Base-by-base conservation (phyloP, 2,329 filamentous ascomycete genomes). In the Exophiala alcalophila region DNA sequence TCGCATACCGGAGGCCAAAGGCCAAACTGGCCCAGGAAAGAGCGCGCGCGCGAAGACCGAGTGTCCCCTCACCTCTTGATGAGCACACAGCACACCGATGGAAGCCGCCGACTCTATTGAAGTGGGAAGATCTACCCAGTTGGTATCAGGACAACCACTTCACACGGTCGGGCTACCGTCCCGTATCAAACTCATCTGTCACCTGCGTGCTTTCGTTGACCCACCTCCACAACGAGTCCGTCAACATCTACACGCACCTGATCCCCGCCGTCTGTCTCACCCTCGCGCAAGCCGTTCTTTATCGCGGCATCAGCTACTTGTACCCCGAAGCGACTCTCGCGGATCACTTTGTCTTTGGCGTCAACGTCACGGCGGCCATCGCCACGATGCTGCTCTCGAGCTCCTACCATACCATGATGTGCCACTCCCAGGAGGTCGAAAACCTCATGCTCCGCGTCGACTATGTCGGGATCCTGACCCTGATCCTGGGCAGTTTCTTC, bases 191-290 rank as follows among this genome's bases (percentile, higher is more conserved):
- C 29, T 72, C 69, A 0, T 53, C 54, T 10, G 38, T 32, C 2
- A 51, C 44, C 5, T 74, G 63, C 47, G 53, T 73, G 38, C 40
- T 52, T 11, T 73, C 69, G 50, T 66, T 63, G 59, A 43, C 54
- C 4, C 68, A 69, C 54, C 46, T 66, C 9, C 69, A 71, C 55
- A 71, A 71, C 47, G 68, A 72, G 53, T 59, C 64, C 0, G 49
- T 63, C 52, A 71, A 70, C 47, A 70, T 71, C 32, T 69, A 63
- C 49, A 65, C 67, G 11, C 67, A 72, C 52, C 60, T 76, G 4
- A 49, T 76, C 2, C 71, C 72, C 0, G 68, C 63, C 8, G 27
- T 71, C 2, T 14, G 61, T 15, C 63, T 64, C 35, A 38, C 66
- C n/a, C 26, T 64, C 5, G 57, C 58, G 15, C 60, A 66, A 21